Evolutionary conservation across 2,329 filamentous ascomycete species (phyloP), one percentile per base, ranked within the genome.

Genomic region (Aspergillus sp.): DNA sequence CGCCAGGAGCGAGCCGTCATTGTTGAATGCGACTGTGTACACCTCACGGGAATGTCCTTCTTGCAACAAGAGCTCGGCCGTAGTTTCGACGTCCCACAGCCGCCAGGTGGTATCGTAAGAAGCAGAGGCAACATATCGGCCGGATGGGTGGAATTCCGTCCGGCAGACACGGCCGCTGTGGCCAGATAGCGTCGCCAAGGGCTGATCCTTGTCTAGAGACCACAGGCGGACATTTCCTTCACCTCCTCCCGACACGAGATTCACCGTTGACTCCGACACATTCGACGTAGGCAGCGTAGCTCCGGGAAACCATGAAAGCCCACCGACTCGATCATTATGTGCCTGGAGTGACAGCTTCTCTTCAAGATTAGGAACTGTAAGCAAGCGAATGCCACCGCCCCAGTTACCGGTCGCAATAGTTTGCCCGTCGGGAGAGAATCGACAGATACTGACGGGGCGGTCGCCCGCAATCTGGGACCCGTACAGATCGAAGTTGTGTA

Each of bases 41-140:
- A 98, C 95, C 63, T 96, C 95, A 58, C 94, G 87, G 9, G 92
- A 96, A 75, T 99, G 95, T 1, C 95, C 95, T 78, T 98, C 94
- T 75, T 99, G 95, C 1, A 96, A 82, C 1, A 96, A 82, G 1
- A 98, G 79, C 72, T 98, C 93, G 2, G 89, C 89, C 0, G 88
- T 91, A 0, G 90, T 95, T 67, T 91, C 88, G 0, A 98, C 87
- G 73, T 98, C 94, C 94, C 95, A 99, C 36, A 99, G 81, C 48
- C 94, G 87, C 95, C 95, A 99, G 0, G 95, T 97, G 2, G 92
- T 97, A 73, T 99, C 95, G 70, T 95, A 95, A 0, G 92, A 97
- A 6, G 95, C 95, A 1, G 93, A 97, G 5, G 94, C 95, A 5
- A 98, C 82, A 71, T 94, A 98, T 63, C 85, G 85, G 3, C 94